Conservation (phyloP, 495 filamentous ascomycete species). For the Jackrogersella minutella region DNA sequence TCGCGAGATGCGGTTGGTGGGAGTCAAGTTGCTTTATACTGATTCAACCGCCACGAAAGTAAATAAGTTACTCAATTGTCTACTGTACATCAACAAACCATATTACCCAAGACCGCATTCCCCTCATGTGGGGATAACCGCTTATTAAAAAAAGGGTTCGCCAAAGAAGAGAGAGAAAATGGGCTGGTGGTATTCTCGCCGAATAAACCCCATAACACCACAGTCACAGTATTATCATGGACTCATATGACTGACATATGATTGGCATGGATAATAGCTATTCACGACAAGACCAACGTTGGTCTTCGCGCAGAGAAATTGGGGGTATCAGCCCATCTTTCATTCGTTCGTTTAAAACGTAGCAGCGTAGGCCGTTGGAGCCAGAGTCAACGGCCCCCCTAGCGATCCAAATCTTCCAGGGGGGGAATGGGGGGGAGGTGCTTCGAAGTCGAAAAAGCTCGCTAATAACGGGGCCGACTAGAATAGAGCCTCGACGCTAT, state of each 20-base stretch:
- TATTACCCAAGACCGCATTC: conserved; percentile 24
- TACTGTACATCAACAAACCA: conserved; percentile 19
- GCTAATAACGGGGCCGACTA: conserved; percentile 30
- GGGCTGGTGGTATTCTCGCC: conserved; percentile 32
- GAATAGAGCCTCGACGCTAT: conserved; percentile 4
- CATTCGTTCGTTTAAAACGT: conserved; percentile 43
- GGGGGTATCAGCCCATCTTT: conserved; percentile 16
- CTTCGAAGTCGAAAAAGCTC: conserved; percentile 4
- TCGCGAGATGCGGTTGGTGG: conserved; percentile 23
- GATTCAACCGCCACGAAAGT: conserved; percentile 20
- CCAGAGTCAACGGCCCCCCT: conserved; percentile 22
- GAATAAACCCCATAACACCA: conserved; percentile 21
- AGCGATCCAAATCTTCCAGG: conserved; percentile 27
- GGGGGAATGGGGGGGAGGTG: conserved; percentile 14
- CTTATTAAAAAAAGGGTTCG: conserved; percentile 13
- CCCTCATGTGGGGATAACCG: conserved; percentile 28
- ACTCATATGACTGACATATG: conserved; percentile 34
- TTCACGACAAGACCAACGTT: conserved; percentile 14
- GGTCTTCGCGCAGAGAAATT: conserved; percentile 6
- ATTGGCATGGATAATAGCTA: conserved; percentile 42
- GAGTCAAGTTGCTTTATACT: conserved; percentile 29
- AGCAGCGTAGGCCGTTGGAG: conserved; percentile 9
- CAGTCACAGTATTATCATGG: conserved; percentile 12
- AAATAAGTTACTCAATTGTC: conserved; percentile 29
- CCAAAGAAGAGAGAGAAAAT: conserved; percentile 12